Base-by-base conservation (phyloP, 192 early-diverging fungal species). In the Backusella psychrophila region DNA sequence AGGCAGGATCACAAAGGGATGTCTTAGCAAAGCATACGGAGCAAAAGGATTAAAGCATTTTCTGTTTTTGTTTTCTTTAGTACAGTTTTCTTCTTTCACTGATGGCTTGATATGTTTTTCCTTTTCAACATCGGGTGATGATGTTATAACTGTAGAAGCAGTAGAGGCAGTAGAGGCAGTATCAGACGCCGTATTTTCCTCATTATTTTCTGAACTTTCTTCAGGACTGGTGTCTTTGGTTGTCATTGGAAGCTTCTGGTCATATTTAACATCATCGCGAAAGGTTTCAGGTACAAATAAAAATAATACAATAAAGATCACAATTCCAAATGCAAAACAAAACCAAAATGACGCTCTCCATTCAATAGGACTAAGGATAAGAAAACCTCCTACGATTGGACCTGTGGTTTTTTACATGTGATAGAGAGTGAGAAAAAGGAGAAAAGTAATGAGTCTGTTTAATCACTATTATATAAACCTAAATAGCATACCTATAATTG, bases 311-410 rank as follows among this genome's bases (percentile, higher is more conserved):
- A 83, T 9, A 38, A 82, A 76, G 39, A 81, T 77, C 15, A 87
- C 36, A 17, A 52, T 65, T 14, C 81, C 75, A 66, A 83, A 75
- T 8, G 77, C 80, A 19, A 82, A 80, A 72, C 80, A 83, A 42
- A 87, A 87, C 75, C 77, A 81, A 56, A 87, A 87, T 33, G 83
- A 84, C 0, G 81, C 66, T 69, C 82, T 59, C 83, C 83, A 87
- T 23, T 76, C 81, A 36, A 79, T 75, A 1, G 77, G 72, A 15
- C 77, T 66, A 2, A 73, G 19, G 1, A 83, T 77, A 17, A 87
- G 77, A 17, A 87, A 67, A 39, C 85, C 85, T 21, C 83, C 85
- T 23, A 87, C 74, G 8, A 84, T 80, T 14, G 85, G 83, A 17
- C 73, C 73, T 12, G 75, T 34, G 6, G 73, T 33, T 19, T 53